phyloP scores from a whole-genome alignment of 2,329 filamentous ascomycete species.

The Celoporthe dispersa region DNA sequence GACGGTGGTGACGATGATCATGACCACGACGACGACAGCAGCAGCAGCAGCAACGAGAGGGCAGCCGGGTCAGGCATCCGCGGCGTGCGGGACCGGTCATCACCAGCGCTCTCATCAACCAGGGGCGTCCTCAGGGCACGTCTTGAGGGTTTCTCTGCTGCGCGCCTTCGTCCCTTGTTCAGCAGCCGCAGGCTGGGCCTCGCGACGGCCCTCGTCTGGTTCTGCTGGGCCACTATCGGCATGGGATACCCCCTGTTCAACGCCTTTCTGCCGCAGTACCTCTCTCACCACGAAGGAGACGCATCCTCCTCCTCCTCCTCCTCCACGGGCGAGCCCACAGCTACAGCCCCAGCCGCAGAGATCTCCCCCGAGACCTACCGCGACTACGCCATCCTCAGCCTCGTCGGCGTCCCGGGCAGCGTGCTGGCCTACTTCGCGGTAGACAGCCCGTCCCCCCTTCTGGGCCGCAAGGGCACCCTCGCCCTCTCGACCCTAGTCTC shows the following conservation, averaged over 20 bases:
- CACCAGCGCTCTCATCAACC: slow-evolving; percentile 40
- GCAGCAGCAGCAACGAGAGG: no score
- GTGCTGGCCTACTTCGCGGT: slow-evolving; percentile 76
- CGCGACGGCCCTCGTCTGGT: slow-evolving; percentile 68
- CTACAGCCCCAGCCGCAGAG: slow-evolving; percentile 5
- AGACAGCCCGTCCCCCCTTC: slow-evolving; percentile 62
- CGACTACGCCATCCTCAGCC: slow-evolving; percentile 80
- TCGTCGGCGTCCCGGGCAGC: slow-evolving; percentile 77
- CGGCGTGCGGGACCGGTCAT: background rate
- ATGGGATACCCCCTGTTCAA: slow-evolving; percentile 91
- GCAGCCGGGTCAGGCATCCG: background rate
- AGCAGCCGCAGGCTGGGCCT: slow-evolving; percentile 54
- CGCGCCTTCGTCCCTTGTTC: slow-evolving; percentile 71
- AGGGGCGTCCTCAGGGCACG: slow-evolving; percentile 58
- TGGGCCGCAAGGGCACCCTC: slow-evolving; percentile 75
- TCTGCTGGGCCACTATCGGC: slow-evolving; percentile 81
- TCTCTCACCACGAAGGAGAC: slow-evolving; percentile 57
- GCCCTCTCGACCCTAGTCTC: slow-evolving; percentile 69
- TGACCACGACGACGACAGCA: no score
- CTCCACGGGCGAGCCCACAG: background rate
- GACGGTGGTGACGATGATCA: slow-evolving; percentile 8
- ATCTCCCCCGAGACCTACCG: slow-evolving; percentile 66
- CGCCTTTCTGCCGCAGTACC: slow-evolving; percentile 86
- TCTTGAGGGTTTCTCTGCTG: slow-evolving; percentile 67
- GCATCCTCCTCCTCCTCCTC: background rate